phyloP scores from a whole-genome alignment of 345 rosid genomes.

The Syzygium grande region DNA sequence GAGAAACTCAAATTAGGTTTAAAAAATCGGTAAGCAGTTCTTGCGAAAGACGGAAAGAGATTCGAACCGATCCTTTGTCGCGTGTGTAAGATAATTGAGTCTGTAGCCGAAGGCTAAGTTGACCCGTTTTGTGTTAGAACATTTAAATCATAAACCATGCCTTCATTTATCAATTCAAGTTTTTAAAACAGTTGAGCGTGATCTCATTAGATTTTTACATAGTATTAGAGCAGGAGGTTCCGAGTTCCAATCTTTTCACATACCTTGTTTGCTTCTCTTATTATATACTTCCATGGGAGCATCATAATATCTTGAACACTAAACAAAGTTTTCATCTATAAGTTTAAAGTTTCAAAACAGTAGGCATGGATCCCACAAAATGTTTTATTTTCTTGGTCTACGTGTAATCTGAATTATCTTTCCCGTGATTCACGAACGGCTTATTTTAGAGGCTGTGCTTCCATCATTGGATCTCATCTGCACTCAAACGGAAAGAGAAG shows the following conservation, averaged over 20 bases:
- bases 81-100: background rate
- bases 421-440: background rate
- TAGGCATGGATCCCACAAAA: fast-evolving
- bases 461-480: background rate
- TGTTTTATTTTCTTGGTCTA: background rate
- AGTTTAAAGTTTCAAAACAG: background rate
- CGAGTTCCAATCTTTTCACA: background rate
- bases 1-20: background rate
- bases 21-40: background rate
- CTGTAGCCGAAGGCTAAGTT: background rate
- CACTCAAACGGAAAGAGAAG: background rate
- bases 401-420: background rate
- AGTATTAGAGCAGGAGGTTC: fast-evolving
- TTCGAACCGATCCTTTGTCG: background rate
- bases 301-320: background rate
- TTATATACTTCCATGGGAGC: background rate
- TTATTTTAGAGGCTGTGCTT: background rate
- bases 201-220: background rate
- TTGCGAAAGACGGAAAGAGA: background rate
- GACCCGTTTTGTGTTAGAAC: background rate
- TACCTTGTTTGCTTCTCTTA: background rate
- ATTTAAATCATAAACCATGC: background rate
- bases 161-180: background rate
- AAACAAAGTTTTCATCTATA: background rate
- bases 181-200: background rate